Evolutionary conservation across 2,329 filamentous ascomycete genomes (phyloP).

Genomic region (Lizonia empirigonia): DNA sequence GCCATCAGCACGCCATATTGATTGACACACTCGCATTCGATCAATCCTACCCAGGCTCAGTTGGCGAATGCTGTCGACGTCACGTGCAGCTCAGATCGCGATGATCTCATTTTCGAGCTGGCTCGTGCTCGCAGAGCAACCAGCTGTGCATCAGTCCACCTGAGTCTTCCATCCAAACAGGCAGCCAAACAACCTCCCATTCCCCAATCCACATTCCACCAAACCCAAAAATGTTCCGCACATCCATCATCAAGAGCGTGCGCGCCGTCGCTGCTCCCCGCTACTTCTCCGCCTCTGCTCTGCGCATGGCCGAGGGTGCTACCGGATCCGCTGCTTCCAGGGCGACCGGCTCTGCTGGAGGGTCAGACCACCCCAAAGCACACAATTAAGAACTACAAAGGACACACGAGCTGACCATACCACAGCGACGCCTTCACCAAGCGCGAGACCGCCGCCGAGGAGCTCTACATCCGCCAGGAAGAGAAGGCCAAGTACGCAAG

Average conservation of each 20-base stretch:
- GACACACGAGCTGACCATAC: constrained; percentile 11
- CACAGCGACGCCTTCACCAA: constrained; percentile 87
- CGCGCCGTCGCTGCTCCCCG: constrained; percentile 46
- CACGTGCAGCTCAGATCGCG: constrained; percentile 4
- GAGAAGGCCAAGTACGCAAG: constrained; percentile 79
- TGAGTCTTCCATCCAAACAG: constrained; percentile 12
- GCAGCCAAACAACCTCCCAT: constrained; percentile 8
- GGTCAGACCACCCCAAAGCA: constrained; percentile 30
- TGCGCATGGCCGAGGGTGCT: constrained; percentile 54
- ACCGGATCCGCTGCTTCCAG: constrained; percentile 52
- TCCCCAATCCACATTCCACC: constrained; percentile 20
- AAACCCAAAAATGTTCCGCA: constrained; percentile 43
- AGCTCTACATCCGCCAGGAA: constrained; percentile 81
- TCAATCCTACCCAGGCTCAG: neutral
- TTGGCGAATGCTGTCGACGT: neutral
- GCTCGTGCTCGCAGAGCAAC: neutral
- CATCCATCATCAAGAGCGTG: constrained; percentile 49
- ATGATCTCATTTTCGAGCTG: constrained; percentile 22
- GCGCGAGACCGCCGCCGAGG: constrained; percentile 86
- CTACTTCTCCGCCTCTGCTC: constrained; percentile 52
- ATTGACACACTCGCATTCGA: neutral
- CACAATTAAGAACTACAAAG: neutral
- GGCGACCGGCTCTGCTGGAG: constrained; percentile 47
- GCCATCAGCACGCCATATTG: neutral
- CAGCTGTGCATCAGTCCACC: constrained; percentile 8